Evolutionary conservation across 331 rosid species (phyloP).

Genomic region (Malus hybrid): DNA sequence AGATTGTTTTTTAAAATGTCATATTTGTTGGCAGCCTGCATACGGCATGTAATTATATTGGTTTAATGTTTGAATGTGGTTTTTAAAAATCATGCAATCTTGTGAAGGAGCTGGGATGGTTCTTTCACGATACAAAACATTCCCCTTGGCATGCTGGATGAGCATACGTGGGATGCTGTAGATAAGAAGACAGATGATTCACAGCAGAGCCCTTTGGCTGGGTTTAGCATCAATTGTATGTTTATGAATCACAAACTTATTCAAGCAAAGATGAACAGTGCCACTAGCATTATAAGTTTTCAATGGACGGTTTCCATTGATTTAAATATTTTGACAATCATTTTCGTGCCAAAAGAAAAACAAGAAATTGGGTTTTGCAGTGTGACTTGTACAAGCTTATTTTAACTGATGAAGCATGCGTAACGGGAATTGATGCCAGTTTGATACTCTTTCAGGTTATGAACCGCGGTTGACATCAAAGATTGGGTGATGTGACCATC

Average conservation of each 20-base stretch:
- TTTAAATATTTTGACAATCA: background rate
- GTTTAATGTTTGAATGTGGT: background rate
- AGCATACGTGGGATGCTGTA: constrained; percentile 15
- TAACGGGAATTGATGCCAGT: constrained; percentile 30
- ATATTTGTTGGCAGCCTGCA: background rate
- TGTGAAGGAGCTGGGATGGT: background rate
- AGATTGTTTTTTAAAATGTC: background rate
- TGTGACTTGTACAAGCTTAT: background rate
- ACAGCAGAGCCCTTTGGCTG: constrained; percentile 11
- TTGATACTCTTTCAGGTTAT: constrained; percentile 54
- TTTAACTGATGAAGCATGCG: constrained; percentile 9
- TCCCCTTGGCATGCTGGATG: background rate
- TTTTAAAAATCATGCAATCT: background rate
- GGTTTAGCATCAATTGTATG: constrained; percentile 33
- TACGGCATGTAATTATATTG: background rate
- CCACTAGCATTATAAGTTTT: background rate
- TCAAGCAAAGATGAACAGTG: background rate
- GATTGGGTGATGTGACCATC: constrained; percentile 27
- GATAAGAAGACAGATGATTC: background rate
- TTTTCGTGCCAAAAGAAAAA: background rate
- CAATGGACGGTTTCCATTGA: background rate
- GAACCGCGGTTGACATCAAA: constrained; percentile 23
- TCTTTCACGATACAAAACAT: background rate
- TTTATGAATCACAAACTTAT: constrained; percentile 14
- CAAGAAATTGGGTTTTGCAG: background rate